Evolutionary conservation across 1,284 basidiomycete genomes (phyloP).

Genomic region (Athelia psychrophila): DNA sequence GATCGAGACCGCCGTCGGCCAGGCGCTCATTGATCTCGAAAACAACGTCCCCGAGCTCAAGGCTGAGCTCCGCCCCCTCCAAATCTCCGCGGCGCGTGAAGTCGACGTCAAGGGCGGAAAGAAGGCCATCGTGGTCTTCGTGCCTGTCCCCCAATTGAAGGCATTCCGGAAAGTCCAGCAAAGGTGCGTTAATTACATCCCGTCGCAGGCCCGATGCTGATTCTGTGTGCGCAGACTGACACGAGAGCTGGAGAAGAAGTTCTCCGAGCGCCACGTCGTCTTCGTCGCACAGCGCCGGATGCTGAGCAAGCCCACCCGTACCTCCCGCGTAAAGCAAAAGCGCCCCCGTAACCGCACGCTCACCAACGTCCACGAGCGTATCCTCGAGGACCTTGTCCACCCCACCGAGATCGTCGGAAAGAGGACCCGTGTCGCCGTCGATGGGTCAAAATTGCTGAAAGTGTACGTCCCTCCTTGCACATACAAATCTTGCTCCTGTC

Average conservation of each 20-base stretch:
- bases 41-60: conserved; percentile 98
- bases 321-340: conserved; percentile 92
- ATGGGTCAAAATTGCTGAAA: conserved; percentile 92
- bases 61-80: conserved; percentile 91
- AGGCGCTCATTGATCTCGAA: conserved; percentile 97
- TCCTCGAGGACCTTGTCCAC: conserved; percentile 98
- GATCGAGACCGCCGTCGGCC: conserved; percentile 90
- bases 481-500: conserved; percentile 7
- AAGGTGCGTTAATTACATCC: conserved; percentile 58
- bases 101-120: conserved; percentile 99
- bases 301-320: conserved; percentile 96
- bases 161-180: conserved; percentile 99
- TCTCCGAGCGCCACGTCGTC: conserved; percentile 97
- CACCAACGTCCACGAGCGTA: conserved; percentile 96
- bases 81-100: conserved; percentile 98
- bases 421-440: conserved; percentile 88
- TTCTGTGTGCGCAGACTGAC: conserved; percentile 70
- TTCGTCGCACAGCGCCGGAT: conserved; percentile 99
- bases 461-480: conserved; percentile 74
- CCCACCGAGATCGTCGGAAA: conserved; percentile 99
- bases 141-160: conserved; percentile 96
- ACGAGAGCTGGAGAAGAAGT: conserved; percentile 99
- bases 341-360: conserved; percentile 96
- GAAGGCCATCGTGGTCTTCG: conserved; percentile 99
- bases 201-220: neutral